Evolutionary conservation across 1,284 basidiomycete species (phyloP).

Genomic region (Albatrellus sp.): DNA sequence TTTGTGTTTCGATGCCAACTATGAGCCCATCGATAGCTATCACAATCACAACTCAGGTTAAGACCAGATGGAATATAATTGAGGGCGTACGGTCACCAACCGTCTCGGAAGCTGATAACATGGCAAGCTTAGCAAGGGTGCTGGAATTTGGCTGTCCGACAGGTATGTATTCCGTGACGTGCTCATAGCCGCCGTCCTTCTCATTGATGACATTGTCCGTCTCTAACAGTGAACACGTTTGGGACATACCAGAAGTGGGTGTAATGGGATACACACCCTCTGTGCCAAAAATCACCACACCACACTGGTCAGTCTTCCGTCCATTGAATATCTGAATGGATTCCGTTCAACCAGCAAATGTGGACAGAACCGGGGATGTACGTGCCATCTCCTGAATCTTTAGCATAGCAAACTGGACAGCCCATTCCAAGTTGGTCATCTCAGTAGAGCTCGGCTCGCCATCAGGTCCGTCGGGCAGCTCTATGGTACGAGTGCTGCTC

Average conservation of each 20-base stretch:
- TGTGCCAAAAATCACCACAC: constrained; percentile 74
- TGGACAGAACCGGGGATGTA: neutral
- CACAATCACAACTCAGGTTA: neutral
- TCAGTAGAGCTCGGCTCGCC: constrained; percentile 39
- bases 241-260: neutral
- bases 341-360: constrained; percentile 2
- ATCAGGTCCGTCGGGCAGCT: constrained; percentile 40
- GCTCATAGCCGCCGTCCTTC: constrained; percentile 56
- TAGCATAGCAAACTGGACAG: constrained; percentile 75
- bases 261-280: constrained; percentile 36
- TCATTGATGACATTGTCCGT: constrained; percentile 67
- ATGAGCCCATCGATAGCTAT: constrained; percentile 81
- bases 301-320: constrained; percentile 86
- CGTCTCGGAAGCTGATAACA: constrained; percentile 46
- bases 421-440: constrained; percentile 71
- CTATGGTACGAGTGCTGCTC: constrained; percentile 47
- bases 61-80: neutral
- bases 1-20: constrained; percentile 73
- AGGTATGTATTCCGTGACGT: constrained; percentile 68
- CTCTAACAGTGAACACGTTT: constrained; percentile 22
- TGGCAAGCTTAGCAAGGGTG: constrained; percentile 65
- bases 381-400: constrained; percentile 82
- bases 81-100: constrained; percentile 54
- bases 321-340: constrained; percentile 66
- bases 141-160: constrained; percentile 67